Percentiles rank a stretch among this genome's conserved stretches.
Conservation (phyloP, 495 filamentous ascomycete species). For the Glarea lozoyensis region DNA sequence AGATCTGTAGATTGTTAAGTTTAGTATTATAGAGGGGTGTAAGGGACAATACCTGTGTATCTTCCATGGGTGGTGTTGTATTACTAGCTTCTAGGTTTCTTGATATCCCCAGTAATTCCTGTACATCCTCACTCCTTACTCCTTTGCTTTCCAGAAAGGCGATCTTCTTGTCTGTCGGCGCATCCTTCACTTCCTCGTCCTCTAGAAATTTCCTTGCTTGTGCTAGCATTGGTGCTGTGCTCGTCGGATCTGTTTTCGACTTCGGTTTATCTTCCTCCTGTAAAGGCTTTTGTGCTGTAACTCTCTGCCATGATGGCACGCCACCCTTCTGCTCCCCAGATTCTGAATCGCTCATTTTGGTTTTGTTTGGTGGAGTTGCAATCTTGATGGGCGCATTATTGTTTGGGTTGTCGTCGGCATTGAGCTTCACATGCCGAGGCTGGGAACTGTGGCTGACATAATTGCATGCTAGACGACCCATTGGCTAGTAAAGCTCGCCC, state of each 20-base stretch:
- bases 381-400: slow-evolving; percentile 1
- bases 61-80: background rate
- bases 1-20: background rate
- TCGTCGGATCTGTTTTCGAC: slow-evolving; percentile 12
- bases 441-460: slow-evolving; percentile 5
- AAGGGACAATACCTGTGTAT: background rate
- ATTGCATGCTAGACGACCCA: background rate
- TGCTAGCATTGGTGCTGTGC: slow-evolving; percentile 41
- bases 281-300: slow-evolving; percentile 3
- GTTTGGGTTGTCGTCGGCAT: slow-evolving; percentile 4
- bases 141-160: slow-evolving; percentile 78
- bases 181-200: slow-evolving; percentile 63
- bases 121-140: slow-evolving; percentile 55
- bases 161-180: slow-evolving; percentile 62
- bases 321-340: slow-evolving; percentile 10
- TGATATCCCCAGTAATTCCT: slow-evolving; percentile 46
- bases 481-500: background rate
- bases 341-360: slow-evolving; percentile 20
- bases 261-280: slow-evolving; percentile 3
- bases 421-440: slow-evolving; percentile 10
- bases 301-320: slow-evolving; percentile 16
- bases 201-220: slow-evolving; percentile 74
- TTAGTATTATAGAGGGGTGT: background rate
- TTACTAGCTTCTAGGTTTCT: slow-evolving; percentile 16
- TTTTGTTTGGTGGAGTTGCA: background rate